Base-by-base conservation (phyloP, 2,329 filamentous ascomycete genomes). In the Trichoderma sp. region DNA sequence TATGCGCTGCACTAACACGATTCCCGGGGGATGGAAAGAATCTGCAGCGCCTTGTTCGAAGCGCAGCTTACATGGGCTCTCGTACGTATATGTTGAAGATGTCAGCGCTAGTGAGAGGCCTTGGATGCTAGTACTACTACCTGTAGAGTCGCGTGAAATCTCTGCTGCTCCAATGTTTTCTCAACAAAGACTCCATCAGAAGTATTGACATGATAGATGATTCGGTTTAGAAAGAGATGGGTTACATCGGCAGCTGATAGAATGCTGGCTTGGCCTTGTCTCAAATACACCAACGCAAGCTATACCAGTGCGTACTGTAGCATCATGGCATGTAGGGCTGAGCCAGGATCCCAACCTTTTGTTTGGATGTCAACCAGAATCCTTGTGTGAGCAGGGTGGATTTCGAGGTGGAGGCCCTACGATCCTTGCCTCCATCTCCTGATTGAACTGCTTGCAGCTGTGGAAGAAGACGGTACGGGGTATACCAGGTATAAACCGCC, bases 61-160 rank as follows among this genome's bases (percentile, higher is more conserved):
- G 45, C 35, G 48, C 48, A 42, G 48, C 45, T 64, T 53, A 54
- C 48, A 53, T 32, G 60, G 19, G 17, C 48, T 53, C 32, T n/a
- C n/a, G n/a, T n/a, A n/a, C n/a, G n/a, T n/a, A 25, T 64, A 54
- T 25, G 61, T 64, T 64, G 61, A n/a, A 34, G 22, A 45, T 54
- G 61, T 64, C 61, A 64, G 61, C 61, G 61, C 61, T 64, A 64
- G 50, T 45, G 50, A 29, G 22, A 32, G 50, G 22, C 61, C 35
- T 42, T 56, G 61, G 25, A 13, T 27, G 8, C 56, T 64, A 12
- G n/a, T n/a, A n/a, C n/a, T n/a, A n/a, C n/a, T n/a, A n/a, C n/a
- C n/a, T n/a, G 50, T 5, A 34, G 37, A 17, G 61, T 56, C 35
- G 61, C 34, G 35, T 42, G 61, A 56, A 19, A 25, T 27, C 25